Percentiles rank a stretch among this genome's conserved stretches.
phyloP scores from a whole-genome alignment of 371 early-diverging fungal genomes.

The Rhizomucor pusillus region DNA sequence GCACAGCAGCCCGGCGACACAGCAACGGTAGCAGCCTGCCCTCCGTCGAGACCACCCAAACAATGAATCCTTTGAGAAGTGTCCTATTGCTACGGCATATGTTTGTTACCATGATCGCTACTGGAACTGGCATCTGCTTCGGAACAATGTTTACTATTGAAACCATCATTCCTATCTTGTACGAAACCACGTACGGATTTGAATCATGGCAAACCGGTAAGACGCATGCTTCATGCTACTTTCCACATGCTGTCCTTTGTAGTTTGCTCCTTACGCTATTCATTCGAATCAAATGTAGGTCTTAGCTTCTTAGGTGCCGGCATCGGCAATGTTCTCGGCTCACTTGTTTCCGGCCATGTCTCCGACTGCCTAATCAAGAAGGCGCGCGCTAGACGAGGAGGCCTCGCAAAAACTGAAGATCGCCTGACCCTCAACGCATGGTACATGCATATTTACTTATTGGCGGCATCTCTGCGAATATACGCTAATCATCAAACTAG shows the following conservation, averaged over 20 bases:
- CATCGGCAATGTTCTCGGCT: constrained; percentile 38
- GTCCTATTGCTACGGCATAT: constrained; percentile 39
- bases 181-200: constrained; percentile 30
- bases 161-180: constrained; percentile 40
- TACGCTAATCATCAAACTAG: constrained; percentile 25
- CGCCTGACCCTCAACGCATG: constrained; percentile 40
- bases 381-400: constrained; percentile 26
- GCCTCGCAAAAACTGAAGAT: constrained; percentile 31
- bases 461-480: too few relatives aligned
- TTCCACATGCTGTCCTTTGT: background rate
- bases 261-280: too few relatives aligned
- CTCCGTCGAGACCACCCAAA: constrained; percentile 1
- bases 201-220: constrained; percentile 46
- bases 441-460: too few relatives aligned
- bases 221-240: background rate
- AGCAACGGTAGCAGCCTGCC: background rate
- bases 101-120: constrained; percentile 37
- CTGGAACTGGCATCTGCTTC: constrained; percentile 47
- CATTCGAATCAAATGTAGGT: too few relatives aligned
- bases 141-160: constrained; percentile 48
- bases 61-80: constrained; percentile 26
- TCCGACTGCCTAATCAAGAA: constrained; percentile 34
- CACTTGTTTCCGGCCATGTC: constrained; percentile 28
- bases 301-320: constrained; percentile 42
- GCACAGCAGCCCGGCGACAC: too few relatives aligned